A percentile compares a stretch with the other conserved stretches of the same genome.
phyloP scores from a whole-genome alignment of 495 filamentous ascomycete genomes.

The Astrothelium subdiscretum region DNA sequence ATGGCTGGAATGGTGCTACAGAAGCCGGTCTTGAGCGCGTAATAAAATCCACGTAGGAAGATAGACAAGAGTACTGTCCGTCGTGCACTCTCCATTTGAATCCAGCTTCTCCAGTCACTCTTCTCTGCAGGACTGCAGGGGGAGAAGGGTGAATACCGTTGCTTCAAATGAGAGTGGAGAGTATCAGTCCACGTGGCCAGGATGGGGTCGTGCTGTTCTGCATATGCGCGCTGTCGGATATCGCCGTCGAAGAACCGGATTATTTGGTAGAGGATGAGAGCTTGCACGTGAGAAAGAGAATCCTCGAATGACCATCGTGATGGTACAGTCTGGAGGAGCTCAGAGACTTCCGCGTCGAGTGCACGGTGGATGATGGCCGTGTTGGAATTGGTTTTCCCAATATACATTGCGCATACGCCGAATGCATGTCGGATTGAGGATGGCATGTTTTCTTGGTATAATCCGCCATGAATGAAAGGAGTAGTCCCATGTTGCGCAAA shows the following conservation, averaged over 20 bases:
- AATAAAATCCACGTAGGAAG: conserved; percentile 31
- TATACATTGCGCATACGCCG: background rate
- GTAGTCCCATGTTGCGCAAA: background rate
- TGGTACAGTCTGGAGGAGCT: background rate
- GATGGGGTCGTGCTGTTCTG: conserved; percentile 35
- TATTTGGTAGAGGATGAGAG: conserved; percentile 40
- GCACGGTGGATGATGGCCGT: background rate
- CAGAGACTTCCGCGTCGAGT: background rate
- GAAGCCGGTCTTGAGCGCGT: conserved; percentile 29
- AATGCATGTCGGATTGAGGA: background rate
- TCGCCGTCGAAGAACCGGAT: conserved; percentile 49
- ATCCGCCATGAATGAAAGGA: background rate
- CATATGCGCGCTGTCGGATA: conserved; percentile 35
- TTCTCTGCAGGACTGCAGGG: background rate
- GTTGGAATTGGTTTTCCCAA: background rate
- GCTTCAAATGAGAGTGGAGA: conserved; percentile 16
- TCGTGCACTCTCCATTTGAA: conserved; percentile 35
- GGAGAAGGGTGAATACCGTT: background rate
- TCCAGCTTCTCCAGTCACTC: conserved; percentile 30
- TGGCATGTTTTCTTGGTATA: background rate
- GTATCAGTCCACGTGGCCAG: conserved; percentile 32
- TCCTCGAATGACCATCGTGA: conserved; percentile 12
- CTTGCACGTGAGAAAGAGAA: conserved; percentile 34
- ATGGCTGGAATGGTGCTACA: conserved; percentile 16
- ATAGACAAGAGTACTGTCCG: conserved; percentile 33